Evolutionary conservation across 129 eudicot species (phyloP), one percentile per base, ranked within the genome.

Genomic region (Lonicera japonica): DNA sequence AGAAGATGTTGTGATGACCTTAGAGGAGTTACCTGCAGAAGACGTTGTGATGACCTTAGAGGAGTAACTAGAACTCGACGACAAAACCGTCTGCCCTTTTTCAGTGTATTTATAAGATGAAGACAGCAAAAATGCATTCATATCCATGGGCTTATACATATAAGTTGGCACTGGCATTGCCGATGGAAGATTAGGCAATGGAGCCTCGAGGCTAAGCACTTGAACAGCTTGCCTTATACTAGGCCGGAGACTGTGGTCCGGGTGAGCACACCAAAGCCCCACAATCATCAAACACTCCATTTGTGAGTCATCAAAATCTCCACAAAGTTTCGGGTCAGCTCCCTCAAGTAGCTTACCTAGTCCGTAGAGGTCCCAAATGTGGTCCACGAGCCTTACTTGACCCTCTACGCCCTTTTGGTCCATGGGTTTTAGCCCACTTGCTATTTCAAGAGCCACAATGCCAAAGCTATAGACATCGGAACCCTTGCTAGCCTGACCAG

Each of bases 381-480:
- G 43, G 1, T 46, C 43, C 46, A 63, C 56, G n/a, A 63, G 10
- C 22, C 67, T 47, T 11, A 60, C 47, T 7, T 21, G 52, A 34
- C 43, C 29, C 50, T 40, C 66, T 7, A 36, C 39, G 0, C 55
- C 57, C 15, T 5, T 58, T 0, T 6, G 40, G 2, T 75, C 54
- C 9, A 70, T 70, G 2, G 69, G 36, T 60, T 56, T 70, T 21
- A 59, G 58, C 16, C 81, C 81, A 24, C 68, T 10, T 2, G 72
- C 68, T 0, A 76, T 64, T 25, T 76, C 76, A 39, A 75, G 16
- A 18, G 60, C 72, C 3, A 65, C 76, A 0, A 76, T 20, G n/a
- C 80, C 80, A 29, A 69, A 76, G 58, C 80, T 76, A 56, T 18
- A 76, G 11, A 76, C 80, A 64, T 76, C 80, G 0, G 80, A 62